A percentile compares a stretch with the other conserved stretches of the same genome.
Evolutionary conservation across 2,329 filamentous ascomycete genomes (phyloP).

Genomic region (Trichoderma polysporum): DNA sequence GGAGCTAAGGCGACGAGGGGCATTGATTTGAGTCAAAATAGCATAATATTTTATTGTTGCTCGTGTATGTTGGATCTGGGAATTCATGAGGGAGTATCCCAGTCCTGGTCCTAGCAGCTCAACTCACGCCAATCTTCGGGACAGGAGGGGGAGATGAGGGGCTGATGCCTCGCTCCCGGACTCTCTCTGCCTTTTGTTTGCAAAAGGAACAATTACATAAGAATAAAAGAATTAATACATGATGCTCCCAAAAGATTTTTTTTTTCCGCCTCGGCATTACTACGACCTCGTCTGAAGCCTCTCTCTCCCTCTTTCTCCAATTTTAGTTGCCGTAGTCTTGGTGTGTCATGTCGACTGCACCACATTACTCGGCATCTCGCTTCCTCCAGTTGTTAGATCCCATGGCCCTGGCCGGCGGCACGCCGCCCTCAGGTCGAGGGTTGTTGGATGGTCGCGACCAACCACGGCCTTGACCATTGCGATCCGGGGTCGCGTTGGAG

Average conservation of each 20-base stretch:
- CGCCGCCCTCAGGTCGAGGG: background rate
- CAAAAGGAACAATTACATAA: background rate
- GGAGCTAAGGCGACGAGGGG: background rate
- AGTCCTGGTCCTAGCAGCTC: background rate
- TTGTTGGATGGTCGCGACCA: conserved; percentile 10
- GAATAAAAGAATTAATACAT: conserved; percentile 6
- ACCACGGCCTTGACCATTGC: conserved; percentile 1
- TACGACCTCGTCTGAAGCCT: background rate
- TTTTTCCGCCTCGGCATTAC: background rate
- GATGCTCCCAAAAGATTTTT: background rate
- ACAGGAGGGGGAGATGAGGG: background rate
- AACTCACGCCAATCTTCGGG: background rate
- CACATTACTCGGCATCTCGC: conserved; percentile 6
- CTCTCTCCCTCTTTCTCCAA: background rate
- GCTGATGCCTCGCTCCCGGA: background rate
- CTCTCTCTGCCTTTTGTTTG: background rate
- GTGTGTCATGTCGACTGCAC: background rate
- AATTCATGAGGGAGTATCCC: background rate
- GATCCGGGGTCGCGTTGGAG: background rate
- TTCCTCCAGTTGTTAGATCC: conserved; percentile 20
- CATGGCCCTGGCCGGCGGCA: conserved; percentile 16
- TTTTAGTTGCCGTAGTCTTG: background rate
- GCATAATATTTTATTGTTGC: background rate
- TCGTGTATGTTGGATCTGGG: background rate
- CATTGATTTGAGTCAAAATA: background rate